phyloP scores from a whole-genome alignment of 352 stramenopile species.

The Nothophytophthora sp. region DNA sequence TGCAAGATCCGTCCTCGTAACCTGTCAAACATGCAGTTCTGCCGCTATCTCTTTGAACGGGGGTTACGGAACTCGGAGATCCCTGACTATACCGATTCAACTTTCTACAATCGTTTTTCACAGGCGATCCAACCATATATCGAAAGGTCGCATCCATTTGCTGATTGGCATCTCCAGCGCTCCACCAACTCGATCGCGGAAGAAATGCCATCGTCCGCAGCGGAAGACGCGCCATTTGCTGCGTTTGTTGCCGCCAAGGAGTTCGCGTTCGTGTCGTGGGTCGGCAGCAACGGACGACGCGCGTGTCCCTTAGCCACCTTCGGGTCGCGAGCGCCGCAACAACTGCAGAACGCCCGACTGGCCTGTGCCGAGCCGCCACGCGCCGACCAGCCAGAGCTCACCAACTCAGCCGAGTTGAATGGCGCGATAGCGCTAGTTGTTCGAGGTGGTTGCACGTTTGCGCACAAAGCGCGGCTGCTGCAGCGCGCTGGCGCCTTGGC shows the following conservation, averaged over 20 bases:
- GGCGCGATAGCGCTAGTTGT: slow-evolving; percentile 65
- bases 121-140: slow-evolving; percentile 24
- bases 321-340: slow-evolving; percentile 31
- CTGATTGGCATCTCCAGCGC: slow-evolving; percentile 20
- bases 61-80: too few relatives aligned
- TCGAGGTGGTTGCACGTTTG: slow-evolving; percentile 70
- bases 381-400: slow-evolving; percentile 49
- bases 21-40: too few relatives aligned
- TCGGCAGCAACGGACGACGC: slow-evolving; percentile 34
- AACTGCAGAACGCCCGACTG: slow-evolving; percentile 31
- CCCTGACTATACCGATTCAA: too few relatives aligned
- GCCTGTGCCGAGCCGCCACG: slow-evolving; percentile 64
- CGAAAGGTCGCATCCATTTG: slow-evolving; percentile 55
- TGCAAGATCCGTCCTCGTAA: too few relatives aligned
- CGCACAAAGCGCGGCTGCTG: slow-evolving; percentile 58
- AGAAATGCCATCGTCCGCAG: too few relatives aligned
- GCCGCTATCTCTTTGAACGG: too few relatives aligned
- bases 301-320: slow-evolving; percentile 68
- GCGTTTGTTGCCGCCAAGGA: slow-evolving; percentile 15
- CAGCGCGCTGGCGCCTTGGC: slow-evolving; percentile 56
- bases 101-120: slow-evolving; percentile 17
- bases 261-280: slow-evolving; percentile 64
- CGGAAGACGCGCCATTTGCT: slow-evolving; percentile 3
- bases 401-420: slow-evolving; percentile 44
- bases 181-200: too few relatives aligned